Conservation (phyloP, 2,329 filamentous ascomycete genomes). For the Alternaria viburni region DNA sequence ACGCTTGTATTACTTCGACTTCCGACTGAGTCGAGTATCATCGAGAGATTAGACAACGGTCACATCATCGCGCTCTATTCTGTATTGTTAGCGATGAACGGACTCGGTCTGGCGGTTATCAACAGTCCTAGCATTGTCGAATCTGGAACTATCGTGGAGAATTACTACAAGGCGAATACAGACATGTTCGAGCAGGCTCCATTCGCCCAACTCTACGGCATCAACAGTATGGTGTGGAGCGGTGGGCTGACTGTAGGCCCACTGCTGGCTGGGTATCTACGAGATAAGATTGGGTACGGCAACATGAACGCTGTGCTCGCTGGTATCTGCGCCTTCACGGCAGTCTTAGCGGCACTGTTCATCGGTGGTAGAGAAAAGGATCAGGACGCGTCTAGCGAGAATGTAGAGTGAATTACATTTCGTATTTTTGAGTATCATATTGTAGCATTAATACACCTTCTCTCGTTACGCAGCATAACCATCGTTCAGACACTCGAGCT, state of each 20-base stretch:
- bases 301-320: slow-evolving; percentile 64
- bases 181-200: slow-evolving; percentile 63
- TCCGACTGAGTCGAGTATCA: slow-evolving; percentile 30
- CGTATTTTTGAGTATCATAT: too few species aligned
- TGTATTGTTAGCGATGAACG: slow-evolving; percentile 55
- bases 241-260: slow-evolving; percentile 66
- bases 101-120: slow-evolving; percentile 61
- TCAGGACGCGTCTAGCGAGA: background rate
- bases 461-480: too few species aligned
- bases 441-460: too few species aligned
- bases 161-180: slow-evolving; percentile 62
- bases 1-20: slow-evolving; percentile 53
- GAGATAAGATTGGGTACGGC: slow-evolving; percentile 61
- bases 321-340: slow-evolving; percentile 53
- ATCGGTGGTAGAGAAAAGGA: slow-evolving; percentile 44
- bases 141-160: slow-evolving; percentile 61
- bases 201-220: slow-evolving; percentile 69
- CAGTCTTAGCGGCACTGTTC: slow-evolving; percentile 53
- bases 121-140: slow-evolving; percentile 64
- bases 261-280: slow-evolving; percentile 60
- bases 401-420: background rate
- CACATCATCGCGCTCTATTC: slow-evolving; percentile 55
- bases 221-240: slow-evolving; percentile 69
- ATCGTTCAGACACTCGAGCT: too few species aligned
- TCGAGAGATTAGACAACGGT: slow-evolving; percentile 16